Conservation (phyloP, 129 eudicot genomes). For the Arctium minus region DNA sequence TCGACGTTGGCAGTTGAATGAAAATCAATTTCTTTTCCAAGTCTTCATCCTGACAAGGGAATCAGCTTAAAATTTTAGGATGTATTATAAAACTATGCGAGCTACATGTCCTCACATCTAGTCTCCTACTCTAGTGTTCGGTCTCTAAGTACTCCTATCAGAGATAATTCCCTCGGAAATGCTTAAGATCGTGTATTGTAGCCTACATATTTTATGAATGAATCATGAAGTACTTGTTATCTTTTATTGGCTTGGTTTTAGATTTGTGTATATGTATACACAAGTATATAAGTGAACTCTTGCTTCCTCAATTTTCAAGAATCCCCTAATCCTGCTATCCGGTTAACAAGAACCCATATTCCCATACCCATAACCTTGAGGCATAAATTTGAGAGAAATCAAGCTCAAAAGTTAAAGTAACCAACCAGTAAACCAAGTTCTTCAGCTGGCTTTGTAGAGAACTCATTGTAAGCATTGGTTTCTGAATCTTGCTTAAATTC, state of each 20-base stretch:
- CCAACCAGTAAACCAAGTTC: conserved; percentile 81
- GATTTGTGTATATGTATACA: not conserved
- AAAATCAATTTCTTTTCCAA: conserved; percentile 49
- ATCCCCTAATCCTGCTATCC: not conserved
- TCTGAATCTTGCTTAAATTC: conserved; percentile 60
- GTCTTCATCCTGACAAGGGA: conserved; percentile 62
- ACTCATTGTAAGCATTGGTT: conserved; percentile 43
- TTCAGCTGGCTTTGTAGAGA: conserved; percentile 40
- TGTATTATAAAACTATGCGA: not conserved
- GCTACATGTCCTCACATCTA: too few species aligned
- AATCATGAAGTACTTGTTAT: not conserved
- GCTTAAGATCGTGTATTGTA: too few species aligned
- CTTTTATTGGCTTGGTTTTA: not conserved
- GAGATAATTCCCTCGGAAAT: too few species aligned
- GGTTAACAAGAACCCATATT: not conserved
- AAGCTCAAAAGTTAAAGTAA: conserved; percentile 15
- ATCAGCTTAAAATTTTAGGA: not conserved
- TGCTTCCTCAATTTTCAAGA: not conserved
- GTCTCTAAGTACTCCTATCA: too few species aligned
- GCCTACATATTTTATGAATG: too few species aligned
- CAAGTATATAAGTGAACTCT: not conserved
- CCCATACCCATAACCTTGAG: too few species aligned
- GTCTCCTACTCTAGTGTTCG: too few species aligned
- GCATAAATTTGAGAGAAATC: not conserved
- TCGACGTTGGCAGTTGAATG: conserved; percentile 59